Evolutionary conservation across 768 basidiomycete species (phyloP), one percentile per base, ranked within the genome.

Genomic region (Rubroboletus pulcherrimus): DNA sequence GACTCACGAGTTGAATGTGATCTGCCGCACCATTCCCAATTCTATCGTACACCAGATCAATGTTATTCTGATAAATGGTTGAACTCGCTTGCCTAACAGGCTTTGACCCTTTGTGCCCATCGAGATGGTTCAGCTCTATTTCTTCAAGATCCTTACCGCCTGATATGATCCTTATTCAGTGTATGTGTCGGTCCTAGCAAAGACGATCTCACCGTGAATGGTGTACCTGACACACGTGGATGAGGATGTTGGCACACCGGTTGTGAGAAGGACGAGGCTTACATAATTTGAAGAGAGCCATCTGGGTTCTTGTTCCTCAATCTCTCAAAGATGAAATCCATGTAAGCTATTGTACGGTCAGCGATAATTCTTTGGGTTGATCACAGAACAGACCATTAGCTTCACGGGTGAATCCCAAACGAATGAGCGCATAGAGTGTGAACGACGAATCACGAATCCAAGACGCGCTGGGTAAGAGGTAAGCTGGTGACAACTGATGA

Each of bases 371-470:
- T 11, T 29, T 5, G 10, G 2, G 31, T 49, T 6, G 35, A 42
- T 29, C 34, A 41, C 19, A 40, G 11, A 11, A 69, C 77, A n/a
- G 53, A 91, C 91, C 81, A 60, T 91, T 87, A 0, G 93, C 93
- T 67, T 99, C 96, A 19, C 89, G 81, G 0, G 94, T 98, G 73
- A 95, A 98, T 0, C 96, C 97, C 1, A 98, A 80, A 38, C 97
- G 81, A 54, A 98, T 87, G 38, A 98, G 79, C 0, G 95, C 96
- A 66, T 98, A 99, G 6, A 98, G 80, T 1, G 93, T 93, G 77
- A 99, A 99, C 0, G 90, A 91, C 0, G 93, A 87, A 66, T 99
- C 96, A n/a, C 96, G 86, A 65, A 98, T 92, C 90, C 91, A 93
- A 1, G 88, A 90, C 4, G 85, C 86, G 21, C 89, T 88, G 57